A percentile compares a stretch with the other conserved stretches of the same genome.
phyloP scores from a whole-genome alignment of 148 eudicot genomes.

The Vaccinium macrocarpon region DNA sequence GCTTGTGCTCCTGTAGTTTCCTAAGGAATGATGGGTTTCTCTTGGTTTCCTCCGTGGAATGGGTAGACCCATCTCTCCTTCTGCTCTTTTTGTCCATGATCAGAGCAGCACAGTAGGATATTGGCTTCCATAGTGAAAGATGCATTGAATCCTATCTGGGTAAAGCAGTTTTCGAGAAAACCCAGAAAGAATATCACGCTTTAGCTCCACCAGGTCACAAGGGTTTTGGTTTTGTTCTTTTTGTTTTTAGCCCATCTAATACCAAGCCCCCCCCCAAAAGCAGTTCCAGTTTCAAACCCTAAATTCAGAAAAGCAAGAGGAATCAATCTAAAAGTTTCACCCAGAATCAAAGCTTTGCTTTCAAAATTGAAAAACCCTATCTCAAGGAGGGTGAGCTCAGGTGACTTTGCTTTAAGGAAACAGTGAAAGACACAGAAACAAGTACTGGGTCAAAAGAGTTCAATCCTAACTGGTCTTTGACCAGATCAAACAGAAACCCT shows the following conservation, averaged over 20 bases:
- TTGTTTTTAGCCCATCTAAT: constrained; percentile 26
- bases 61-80: constrained; percentile 58
- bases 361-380: constrained; percentile 29
- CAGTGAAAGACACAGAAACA: constrained; percentile 16
- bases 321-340: constrained; percentile 31
- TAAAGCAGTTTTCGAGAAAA: constrained; percentile 7
- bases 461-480: constrained; percentile 2
- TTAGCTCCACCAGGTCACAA: constrained; percentile 20
- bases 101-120: constrained; percentile 79
- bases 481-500: constrained; percentile 26
- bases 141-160: constrained; percentile 65
- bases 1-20: constrained; percentile 70
- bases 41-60: constrained; percentile 40
- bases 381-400: constrained; percentile 13
- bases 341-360: constrained; percentile 32
- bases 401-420: constrained; percentile 16
- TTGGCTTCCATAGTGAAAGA: constrained; percentile 94
- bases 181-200: constrained; percentile 21
- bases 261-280: constrained; percentile 22
- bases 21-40: constrained; percentile 55
- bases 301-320: constrained; percentile 32
- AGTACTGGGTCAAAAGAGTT: constrained; percentile 15
- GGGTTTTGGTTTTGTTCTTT: constrained; percentile 5
- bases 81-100: constrained; percentile 73
- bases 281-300: constrained; percentile 39